Base-by-base conservation (phyloP, 2,329 filamentous ascomycete genomes). In the Penicillium psychrosexuale region DNA sequence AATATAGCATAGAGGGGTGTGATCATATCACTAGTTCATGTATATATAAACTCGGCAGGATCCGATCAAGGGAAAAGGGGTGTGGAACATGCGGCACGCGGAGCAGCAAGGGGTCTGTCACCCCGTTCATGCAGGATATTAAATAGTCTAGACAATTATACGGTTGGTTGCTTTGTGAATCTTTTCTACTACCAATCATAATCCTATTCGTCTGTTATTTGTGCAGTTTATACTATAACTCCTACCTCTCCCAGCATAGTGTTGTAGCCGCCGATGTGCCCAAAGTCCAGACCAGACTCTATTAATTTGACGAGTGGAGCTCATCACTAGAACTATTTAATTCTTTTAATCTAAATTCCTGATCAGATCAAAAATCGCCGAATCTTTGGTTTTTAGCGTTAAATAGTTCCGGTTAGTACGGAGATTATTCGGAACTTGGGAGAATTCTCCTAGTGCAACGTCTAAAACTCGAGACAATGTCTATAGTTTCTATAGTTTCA, bases 51-150 rank as follows among this genome's bases (percentile, higher is more conserved):
- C 44, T 53, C 51, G 51, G 47, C 47, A 54, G 39, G 38, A 51
- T 46, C 47, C 51, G 46, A 50, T 24, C 8, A 42, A 43, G 39
- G 40, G 36, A 56, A 51, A 53, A 58, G 45, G 40, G 48, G 55
- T 60, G 64, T 70, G 61, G 64, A 64, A 69, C 68, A 66, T 66
- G 55, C 64, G 61, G 64, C 66, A 69, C 67, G 64, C 66, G 66
- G 65, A 62, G 55, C 62, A 66, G 66, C 55, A 71, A 69, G 67
- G 68, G 68, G 60, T 59, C 59, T 58, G 57, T 61, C 53, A 61
- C 55, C 58, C 56, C 47, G 61, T 65, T 65, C 62, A 64, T 62
- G 62, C 59, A 65, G 45, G 56, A 61, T 24, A 24, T 38, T 53
- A 60, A 60, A 61, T 61, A 63, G 59, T 57, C 47, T 49, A 57